Base-by-base conservation (phyloP, 2,329 filamentous ascomycete genomes). In the Fusarium nodosum region DNA sequence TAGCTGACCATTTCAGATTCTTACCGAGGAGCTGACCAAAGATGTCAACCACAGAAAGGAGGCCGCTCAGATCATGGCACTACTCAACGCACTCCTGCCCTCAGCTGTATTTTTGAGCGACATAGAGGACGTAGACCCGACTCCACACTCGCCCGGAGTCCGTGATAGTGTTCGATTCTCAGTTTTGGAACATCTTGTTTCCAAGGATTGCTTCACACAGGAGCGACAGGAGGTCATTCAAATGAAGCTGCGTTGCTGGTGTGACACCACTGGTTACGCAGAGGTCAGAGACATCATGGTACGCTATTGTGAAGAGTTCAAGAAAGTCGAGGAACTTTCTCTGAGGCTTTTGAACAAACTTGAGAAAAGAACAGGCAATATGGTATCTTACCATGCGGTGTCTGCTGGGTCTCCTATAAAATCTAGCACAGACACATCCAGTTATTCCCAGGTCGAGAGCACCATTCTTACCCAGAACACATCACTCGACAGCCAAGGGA, bases 51-150 rank as follows among this genome's bases (percentile, higher is more conserved):
- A 38, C 20, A 56, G 53, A 51, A 68, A 70, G 28, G 59, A 72
- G 16, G 41, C 50, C 5, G 56, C 69, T 8, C 63, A 69, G 16
- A 71, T 79, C 34, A 77, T 81, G 78, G 79, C 77, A 24, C 70
- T 73, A 9, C 66, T 81, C 26, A 81, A 81, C 50, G 74, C 79
- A 8, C 65, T 81, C 22, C 78, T 81, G 34, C 77, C 79, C 1
- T 59, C 78, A 1, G 56, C 67, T 12, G 53, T 71, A 11, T 60
- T 75, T 13, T 61, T 75, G 20, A 59, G 68, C 34, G 52, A 68
- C 18, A 54, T 60, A 3, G 64, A 76, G 4, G 74, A 76, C 31
- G 11, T 72, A 7, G 72, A 77, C 20, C 68, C 76, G 10, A 69
- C 70, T 13, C 77, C 78, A 2, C 77, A 75, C 58, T 75, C 79